A percentile compares a stretch with the other conserved stretches of the same genome.
Conservation (phyloP, 2,329 filamentous ascomycete genomes). For the Fusarium burgessii region DNA sequence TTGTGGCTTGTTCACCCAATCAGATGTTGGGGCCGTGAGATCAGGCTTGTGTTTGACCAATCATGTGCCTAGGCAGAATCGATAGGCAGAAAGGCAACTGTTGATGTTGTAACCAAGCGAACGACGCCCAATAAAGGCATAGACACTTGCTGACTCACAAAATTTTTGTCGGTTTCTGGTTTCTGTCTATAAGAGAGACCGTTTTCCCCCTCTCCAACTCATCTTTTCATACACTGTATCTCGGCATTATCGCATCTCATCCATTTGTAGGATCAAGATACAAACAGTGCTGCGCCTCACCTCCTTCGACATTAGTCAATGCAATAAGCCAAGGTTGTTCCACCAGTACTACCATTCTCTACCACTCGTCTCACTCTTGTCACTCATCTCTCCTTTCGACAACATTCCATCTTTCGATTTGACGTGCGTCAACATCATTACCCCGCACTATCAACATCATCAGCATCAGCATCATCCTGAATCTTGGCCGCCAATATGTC, state of each 20-base stretch:
- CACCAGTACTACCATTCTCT: neutral
- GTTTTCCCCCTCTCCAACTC: neutral
- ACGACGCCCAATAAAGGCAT: neutral
- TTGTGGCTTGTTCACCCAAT: slow-evolving; percentile 3
- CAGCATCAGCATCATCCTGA: neutral
- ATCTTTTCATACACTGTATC: neutral
- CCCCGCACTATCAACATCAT: neutral
- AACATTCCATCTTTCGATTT: neutral
- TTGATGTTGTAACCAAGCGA: neutral
- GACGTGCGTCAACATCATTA: neutral
- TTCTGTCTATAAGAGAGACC: slow-evolving; percentile 1
- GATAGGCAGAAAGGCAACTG: slow-evolving; percentile 22
- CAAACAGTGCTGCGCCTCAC: neutral
- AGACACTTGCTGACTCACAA: slow-evolving; percentile 7
- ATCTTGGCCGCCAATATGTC: neutral
- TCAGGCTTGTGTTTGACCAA: neutral
- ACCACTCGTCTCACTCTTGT: accelerated
- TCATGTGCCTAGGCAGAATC: slow-evolving; percentile 8
- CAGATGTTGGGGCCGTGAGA: accelerated
- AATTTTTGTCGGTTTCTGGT: accelerated
- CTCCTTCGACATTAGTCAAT: no score
- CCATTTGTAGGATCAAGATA: neutral
- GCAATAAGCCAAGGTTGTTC: neutral
- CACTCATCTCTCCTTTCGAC: neutral
- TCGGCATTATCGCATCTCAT: neutral